Evolutionary conservation across 805 yeast species (phyloP), one percentile per base, ranked within the genome.

Genomic region (Wickerhamiella lipophila): DNA sequence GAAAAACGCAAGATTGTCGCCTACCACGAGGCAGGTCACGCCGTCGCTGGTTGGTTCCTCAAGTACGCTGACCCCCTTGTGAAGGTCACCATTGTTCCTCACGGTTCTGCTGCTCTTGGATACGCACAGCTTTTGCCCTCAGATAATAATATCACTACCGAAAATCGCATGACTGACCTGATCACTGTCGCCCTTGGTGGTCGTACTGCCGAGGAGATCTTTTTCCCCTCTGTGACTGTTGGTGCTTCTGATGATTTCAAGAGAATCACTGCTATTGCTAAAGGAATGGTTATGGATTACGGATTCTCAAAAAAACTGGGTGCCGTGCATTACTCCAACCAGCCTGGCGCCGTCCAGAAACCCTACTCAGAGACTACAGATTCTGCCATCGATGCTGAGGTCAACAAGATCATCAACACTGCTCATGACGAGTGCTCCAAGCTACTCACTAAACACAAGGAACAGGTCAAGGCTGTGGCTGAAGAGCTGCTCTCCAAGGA

Each of bases 171-270:
- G 58, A 65, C 66, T 56, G 89, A 88, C 64, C 72, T 94, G 55
- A 87, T 88, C 87, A 78, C 83, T n/a, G 88, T 88, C 89, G 80
- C 95, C 0, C 68, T 88, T 29, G 96, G 95, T 52, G 96, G 96
- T 8, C 73, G 96, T 58, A 94, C 85, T 2, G 78, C 88, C 51
- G 96, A 88, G 66, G 96, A 88, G 65, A 62, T 88, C 36, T 89
- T 87, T 64, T 88, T 87, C 63, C 75, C 75, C 39, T 76, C 87
- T 1, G 95, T 88, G 4, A 88, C 96, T 2, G 79, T 87, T 53
- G 96, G 96, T 52, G 96, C 94, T 0, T 77, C 82, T 40, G 95
- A 87, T 63, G 96, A 88, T 65, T 87, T 88, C 70, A 84, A 85
- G 65, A 85, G 88, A 61, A 84, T 87, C 34, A 87, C 96, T 0